Evolutionary conservation across 208 protist genomes (phyloP), one percentile per base, ranked within the genome.

Genomic region (Trypanosoma caninum): DNA sequence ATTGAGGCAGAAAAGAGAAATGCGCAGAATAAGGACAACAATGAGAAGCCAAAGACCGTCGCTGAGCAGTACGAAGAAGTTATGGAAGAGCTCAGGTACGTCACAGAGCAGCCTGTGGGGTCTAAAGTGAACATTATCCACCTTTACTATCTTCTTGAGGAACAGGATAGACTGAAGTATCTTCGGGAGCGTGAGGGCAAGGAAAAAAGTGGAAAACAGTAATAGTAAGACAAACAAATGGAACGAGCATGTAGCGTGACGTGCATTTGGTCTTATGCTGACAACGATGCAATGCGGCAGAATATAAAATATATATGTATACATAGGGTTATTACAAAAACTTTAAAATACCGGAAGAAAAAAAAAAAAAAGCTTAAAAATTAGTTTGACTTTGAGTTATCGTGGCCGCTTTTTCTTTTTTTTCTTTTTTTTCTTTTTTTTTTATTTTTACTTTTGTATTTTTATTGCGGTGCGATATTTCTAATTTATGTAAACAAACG

Each of bases 101-200:
- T 87, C 37, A 60, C 76, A 14, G 55, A 44, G 10, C 81, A 86
- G 60, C 84, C 84, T 25, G 78, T 91, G 27, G 81, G 81, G 56
- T 91, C 81, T 47, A 91, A 91, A 73, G 46, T 73, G 50, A 91
- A 88, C 69, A 84, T 91, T 56, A 87, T 85, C 27, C 78, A 76
- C 11, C 63, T 91, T 20, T 69, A 91, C 67, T 91, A 88, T 66
- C 71, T 87, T 16, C 38, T 88, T 41, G 76, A 91, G 41, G 84
- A 91, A 62, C 71, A 88, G 33, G 69, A 82, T 4, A 74, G 79
- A 34, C 28, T 84, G 38, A 81, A 75, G 44, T 42, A 65, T 37
- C 69, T 87, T 4, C 77, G 80, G 18, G 58, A 59, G 30, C 52
- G 73, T 51, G 50, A 74, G 25, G 76, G 61, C 23, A 74, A 67